Evolutionary conservation across 148 eudicot species (phyloP).

Genomic region (Rhododendron williamsianum): DNA sequence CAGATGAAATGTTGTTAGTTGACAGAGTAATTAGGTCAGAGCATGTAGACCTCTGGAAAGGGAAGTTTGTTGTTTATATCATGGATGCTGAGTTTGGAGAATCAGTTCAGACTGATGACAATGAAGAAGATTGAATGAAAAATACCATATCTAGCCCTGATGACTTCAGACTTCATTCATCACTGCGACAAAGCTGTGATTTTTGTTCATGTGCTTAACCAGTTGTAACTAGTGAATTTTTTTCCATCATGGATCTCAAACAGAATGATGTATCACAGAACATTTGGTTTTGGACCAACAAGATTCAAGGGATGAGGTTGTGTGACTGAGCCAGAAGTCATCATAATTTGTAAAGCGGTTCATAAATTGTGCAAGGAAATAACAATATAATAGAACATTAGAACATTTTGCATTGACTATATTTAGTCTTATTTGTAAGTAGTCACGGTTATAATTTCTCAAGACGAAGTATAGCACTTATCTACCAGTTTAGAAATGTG

Average conservation of each 20-base stretch:
- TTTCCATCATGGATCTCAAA: background rate
- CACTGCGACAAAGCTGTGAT: background rate
- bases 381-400: background rate
- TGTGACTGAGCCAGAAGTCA: background rate
- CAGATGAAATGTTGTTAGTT: slow-evolving; percentile 49
- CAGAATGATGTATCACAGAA: too few species aligned
- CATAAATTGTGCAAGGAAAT: background rate
- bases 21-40: slow-evolving; percentile 46
- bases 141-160: background rate
- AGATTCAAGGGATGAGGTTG: too few species aligned
- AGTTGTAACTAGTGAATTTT: background rate
- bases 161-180: background rate
- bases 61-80: slow-evolving; percentile 50
- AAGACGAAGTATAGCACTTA: too few species aligned
- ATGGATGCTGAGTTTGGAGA: slow-evolving; percentile 80
- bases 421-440: background rate
- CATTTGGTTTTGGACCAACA: too few species aligned
- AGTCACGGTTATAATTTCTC: background rate
- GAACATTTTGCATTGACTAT: background rate
- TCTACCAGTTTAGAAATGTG: background rate
- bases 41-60: slow-evolving; percentile 36
- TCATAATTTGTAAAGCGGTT: background rate
- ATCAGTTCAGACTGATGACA: slow-evolving; percentile 42
- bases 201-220: background rate
- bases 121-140: slow-evolving; percentile 16